Percentiles rank a stretch among this genome's conserved stretches.
These are phyloP conservation scores for Blastomyces percursus DNA, from an alignment of 2,329 filamentous ascomycete genomes.

Conservation along the genomic window DNA sequence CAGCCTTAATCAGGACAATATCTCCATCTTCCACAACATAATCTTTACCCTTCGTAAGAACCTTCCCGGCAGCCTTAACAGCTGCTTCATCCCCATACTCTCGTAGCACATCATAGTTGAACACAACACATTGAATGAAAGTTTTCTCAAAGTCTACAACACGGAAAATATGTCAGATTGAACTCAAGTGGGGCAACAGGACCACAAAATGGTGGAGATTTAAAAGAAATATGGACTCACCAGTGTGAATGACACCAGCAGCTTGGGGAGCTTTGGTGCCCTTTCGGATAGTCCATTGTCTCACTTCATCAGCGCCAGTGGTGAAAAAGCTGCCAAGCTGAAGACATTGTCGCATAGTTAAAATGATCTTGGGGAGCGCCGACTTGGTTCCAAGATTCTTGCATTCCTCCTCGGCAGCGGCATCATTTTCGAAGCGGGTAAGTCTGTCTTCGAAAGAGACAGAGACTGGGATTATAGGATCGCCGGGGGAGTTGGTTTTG, in stretches of 20 bases:
- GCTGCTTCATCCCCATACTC: slow-evolving; percentile 80
- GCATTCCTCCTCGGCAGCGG: slow-evolving; percentile 69
- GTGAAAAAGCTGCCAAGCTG: slow-evolving; percentile 96
- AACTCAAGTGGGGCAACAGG: not conserved
- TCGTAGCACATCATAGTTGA: slow-evolving; percentile 72
- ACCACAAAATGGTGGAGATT: not conserved
- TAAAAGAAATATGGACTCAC: slow-evolving; percentile 18
- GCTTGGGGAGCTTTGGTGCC: slow-evolving; percentile 96
- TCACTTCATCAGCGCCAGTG: slow-evolving; percentile 85
- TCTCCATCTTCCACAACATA: slow-evolving; percentile 54
- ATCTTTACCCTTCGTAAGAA: slow-evolving; percentile 98
- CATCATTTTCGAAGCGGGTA: slow-evolving; percentile 66
- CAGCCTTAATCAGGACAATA: slow-evolving; percentile 70
- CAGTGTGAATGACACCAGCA: slow-evolving; percentile 89
- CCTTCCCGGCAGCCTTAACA: slow-evolving; percentile 87
- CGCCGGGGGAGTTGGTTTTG: slow-evolving; percentile 75
- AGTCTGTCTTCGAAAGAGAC: slow-evolving; percentile 88
- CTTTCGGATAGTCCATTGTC: slow-evolving; percentile 95
- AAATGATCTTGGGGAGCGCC: slow-evolving; percentile 79
- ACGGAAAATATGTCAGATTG: not conserved
- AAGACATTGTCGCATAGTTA: slow-evolving; percentile 83
- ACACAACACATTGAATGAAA: slow-evolving; percentile 92
- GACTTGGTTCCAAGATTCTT: slow-evolving; percentile 82
- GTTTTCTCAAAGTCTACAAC: slow-evolving; percentile 87
- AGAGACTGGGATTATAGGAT: slow-evolving; percentile 87